phyloP scores from a whole-genome alignment of 1,284 basidiomycete genomes.

The Rhodofomes roseus region DNA sequence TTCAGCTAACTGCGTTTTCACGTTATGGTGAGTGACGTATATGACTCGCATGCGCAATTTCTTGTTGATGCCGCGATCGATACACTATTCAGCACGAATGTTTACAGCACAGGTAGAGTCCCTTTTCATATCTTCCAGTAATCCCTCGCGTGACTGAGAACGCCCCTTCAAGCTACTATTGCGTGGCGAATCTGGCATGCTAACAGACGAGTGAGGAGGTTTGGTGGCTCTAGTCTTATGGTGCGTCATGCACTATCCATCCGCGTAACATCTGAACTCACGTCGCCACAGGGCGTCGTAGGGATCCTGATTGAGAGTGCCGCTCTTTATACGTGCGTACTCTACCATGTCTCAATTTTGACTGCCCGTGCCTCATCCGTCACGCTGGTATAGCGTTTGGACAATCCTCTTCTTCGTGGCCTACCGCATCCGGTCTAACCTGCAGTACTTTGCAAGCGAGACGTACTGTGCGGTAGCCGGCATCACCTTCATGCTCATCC shows the following conservation, averaged over 20 bases:
- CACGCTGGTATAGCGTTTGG: neutral
- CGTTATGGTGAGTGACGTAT: neutral
- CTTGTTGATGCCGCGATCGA: too few relatives aligned
- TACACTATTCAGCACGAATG: neutral
- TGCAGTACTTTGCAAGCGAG: neutral
- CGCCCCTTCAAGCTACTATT: neutral
- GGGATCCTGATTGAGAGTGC: conserved; percentile 1
- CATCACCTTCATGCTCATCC: conserved; percentile 1
- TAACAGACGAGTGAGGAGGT: neutral
- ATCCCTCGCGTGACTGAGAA: too few relatives aligned
- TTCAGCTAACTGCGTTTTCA: conserved; percentile 2
- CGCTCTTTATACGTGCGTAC: conserved; percentile 3
- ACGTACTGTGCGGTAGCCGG: neutral
- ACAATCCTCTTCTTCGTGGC: conserved; percentile 1
- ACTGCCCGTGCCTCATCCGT: neutral
- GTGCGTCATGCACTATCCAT: neutral
- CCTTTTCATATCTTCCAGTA: neutral
- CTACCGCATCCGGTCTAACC: neutral
- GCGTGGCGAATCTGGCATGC: neutral
- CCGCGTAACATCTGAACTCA: too few relatives aligned
- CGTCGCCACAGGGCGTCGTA: neutral
- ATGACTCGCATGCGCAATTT: too few relatives aligned
- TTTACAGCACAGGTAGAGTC: neutral
- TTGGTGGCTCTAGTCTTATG: neutral
- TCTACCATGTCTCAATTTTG: too few relatives aligned